These are phyloP conservation scores for Ramularia collo-cygni DNA, from an alignment of 2,329 filamentous ascomycete genomes.

Conservation along the genomic window DNA sequence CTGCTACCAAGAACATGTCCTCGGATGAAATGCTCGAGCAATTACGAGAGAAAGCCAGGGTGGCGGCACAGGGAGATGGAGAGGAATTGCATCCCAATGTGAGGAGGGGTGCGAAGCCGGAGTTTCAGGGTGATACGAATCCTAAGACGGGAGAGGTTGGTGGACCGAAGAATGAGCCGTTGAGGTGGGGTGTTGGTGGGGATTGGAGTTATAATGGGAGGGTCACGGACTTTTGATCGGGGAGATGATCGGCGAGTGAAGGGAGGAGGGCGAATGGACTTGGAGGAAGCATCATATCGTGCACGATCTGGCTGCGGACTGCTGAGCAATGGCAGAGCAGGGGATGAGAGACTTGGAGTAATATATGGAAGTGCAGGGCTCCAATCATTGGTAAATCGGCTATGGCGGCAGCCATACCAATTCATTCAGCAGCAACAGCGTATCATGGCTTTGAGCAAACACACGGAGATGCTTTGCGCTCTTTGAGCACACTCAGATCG, in stretches of 20 bases:
- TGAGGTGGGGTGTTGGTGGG: conserved; percentile 71
- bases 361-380: no score
- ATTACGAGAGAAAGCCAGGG: conserved; percentile 33
- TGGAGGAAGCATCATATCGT: no score
- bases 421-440: no score
- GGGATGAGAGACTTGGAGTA: no score
- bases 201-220: conserved; percentile 94
- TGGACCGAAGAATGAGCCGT: conserved; percentile 92
- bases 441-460: no score
- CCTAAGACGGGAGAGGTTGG: conserved; percentile 93
- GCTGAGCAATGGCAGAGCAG: no score
- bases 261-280: neutral
- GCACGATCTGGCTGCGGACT: no score
- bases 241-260: conserved; percentile 2
- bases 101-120: conserved; percentile 70
- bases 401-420: no score
- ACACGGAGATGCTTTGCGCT: no score
- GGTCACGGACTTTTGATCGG: conserved; percentile 74
- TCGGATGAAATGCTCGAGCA: conserved; percentile 23
- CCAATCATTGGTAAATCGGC: no score
- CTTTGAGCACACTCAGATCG: no score
- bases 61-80: conserved; percentile 51
- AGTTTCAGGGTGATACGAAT: conserved; percentile 89
- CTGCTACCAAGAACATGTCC: conserved; percentile 3
- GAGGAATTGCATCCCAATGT: conserved; percentile 65